A percentile compares a stretch with the other conserved stretches of the same genome.
Evolutionary conservation across 257 asterid genomes (phyloP).

Genomic region (Penstemon eatonii): DNA sequence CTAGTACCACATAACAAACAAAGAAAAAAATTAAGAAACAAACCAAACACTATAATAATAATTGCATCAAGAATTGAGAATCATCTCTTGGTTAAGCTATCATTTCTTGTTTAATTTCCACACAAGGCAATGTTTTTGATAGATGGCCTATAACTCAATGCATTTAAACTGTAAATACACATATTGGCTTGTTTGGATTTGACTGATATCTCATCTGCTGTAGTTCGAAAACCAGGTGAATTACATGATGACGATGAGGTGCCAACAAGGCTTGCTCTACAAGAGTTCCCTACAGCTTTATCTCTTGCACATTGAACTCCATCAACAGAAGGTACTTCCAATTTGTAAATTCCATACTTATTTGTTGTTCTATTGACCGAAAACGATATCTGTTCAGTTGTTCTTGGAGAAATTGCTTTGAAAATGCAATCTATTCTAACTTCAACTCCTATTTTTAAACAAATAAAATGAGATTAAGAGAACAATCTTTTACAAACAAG

Average conservation of each 20-base stretch:
- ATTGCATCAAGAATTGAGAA: constrained; percentile 25
- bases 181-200: constrained; percentile 60
- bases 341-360: constrained; percentile 63
- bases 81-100: not conserved
- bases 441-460: constrained; percentile 57
- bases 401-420: constrained; percentile 77
- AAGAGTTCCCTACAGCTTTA: constrained; percentile 54
- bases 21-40: not conserved
- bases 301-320: constrained; percentile 72
- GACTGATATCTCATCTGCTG: constrained; percentile 66
- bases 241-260: constrained; percentile 47
- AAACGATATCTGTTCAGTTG: constrained; percentile 62
- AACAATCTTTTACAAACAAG: not conserved
- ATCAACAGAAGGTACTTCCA: constrained; percentile 38
- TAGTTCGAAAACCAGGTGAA: constrained; percentile 52
- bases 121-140: constrained; percentile 55
- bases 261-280: constrained; percentile 30
- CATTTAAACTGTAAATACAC: constrained; percentile 69
- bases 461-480: not conserved
- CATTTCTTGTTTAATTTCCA: constrained; percentile 37
- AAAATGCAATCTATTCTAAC: constrained; percentile 85
- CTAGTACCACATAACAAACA: not conserved
- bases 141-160: constrained; percentile 71
- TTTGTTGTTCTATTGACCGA: constrained; percentile 88
- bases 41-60: too few relatives aligned